A percentile compares a stretch with the other conserved stretches of the same genome.
phyloP scores from a whole-genome alignment of 106 monocot species.

The Dactylorhiza incarnata region DNA sequence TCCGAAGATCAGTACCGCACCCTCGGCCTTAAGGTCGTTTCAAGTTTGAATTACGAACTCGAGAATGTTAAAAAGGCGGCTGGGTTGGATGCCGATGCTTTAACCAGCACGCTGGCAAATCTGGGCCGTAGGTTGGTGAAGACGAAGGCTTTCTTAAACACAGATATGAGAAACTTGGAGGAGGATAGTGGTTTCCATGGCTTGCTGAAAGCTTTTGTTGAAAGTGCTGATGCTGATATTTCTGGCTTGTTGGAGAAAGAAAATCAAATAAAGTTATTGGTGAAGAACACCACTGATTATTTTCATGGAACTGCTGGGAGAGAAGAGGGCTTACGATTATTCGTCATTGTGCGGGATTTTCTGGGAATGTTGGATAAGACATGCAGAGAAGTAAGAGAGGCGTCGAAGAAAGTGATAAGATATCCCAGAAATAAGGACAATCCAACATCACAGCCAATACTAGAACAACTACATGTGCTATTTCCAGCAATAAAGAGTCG shows the following conservation, averaged over 20 bases:
- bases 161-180: conserved; percentile 32
- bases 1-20: conserved; percentile 18
- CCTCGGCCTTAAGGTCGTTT: conserved; percentile 37
- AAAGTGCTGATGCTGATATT: conserved; percentile 36
- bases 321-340: conserved; percentile 54
- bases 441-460: not conserved
- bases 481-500: conserved; percentile 45
- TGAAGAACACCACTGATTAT: conserved; percentile 47
- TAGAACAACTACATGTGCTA: conserved; percentile 15
- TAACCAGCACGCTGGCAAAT: conserved; percentile 18
- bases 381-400: conserved; percentile 35
- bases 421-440: conserved; percentile 13
- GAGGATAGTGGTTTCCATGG: conserved; percentile 43
- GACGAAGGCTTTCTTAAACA: conserved; percentile 31
- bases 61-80: conserved; percentile 59
- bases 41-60: conserved; percentile 36
- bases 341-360: conserved; percentile 42
- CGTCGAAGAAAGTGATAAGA: conserved; percentile 8
- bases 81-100: conserved; percentile 33
- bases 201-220: conserved; percentile 36
- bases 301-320: conserved; percentile 60
- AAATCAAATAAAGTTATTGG: conserved; percentile 28
- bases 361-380: conserved; percentile 36
- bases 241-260: conserved; percentile 32
- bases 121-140: conserved; percentile 30